These are phyloP conservation scores for Conoideocrella luteorostrata DNA, from an alignment of 2,329 filamentous ascomycete species.

Conservation along the genomic window DNA sequence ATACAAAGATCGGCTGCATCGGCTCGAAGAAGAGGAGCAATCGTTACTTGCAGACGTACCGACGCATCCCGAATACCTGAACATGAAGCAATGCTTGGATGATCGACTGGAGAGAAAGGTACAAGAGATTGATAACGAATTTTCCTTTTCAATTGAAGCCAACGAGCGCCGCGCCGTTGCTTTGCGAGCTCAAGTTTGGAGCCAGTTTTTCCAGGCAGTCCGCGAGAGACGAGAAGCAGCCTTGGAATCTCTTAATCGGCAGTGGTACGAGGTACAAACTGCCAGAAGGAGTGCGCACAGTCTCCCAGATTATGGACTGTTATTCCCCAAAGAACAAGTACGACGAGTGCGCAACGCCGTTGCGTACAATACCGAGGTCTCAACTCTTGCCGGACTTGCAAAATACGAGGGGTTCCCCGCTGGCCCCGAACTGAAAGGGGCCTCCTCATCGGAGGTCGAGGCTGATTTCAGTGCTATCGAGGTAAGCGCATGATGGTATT, in stretches of 20 bases:
- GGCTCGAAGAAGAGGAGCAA: slow-evolving; percentile 65
- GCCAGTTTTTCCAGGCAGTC: slow-evolving; percentile 82
- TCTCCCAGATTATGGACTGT: slow-evolving; percentile 73
- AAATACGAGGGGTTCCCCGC: slow-evolving; percentile 96
- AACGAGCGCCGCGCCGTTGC: slow-evolving; percentile 71
- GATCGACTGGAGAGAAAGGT: slow-evolving; percentile 76
- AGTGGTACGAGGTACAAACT: slow-evolving; percentile 89
- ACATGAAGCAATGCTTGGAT: slow-evolving; percentile 83
- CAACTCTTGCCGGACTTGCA: slow-evolving; percentile 79
- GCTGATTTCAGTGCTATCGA: slow-evolving; percentile 86
- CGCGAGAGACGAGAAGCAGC: slow-evolving; percentile 76
- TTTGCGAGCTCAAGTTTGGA: slow-evolving; percentile 77
- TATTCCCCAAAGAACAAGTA: slow-evolving; percentile 69
- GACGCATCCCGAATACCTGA: slow-evolving; percentile 87
- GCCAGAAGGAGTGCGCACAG: slow-evolving; percentile 77
- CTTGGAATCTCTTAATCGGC: slow-evolving; percentile 74
- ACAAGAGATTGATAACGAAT: slow-evolving; percentile 65
- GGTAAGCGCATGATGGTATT: slow-evolving; percentile 38
- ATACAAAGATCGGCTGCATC: slow-evolving; percentile 80
- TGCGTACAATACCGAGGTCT: slow-evolving; percentile 92
- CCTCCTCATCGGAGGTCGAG: slow-evolving; percentile 67
- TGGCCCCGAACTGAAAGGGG: slow-evolving; percentile 74
- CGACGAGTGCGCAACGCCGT: slow-evolving; percentile 79
- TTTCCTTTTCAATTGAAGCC: slow-evolving; percentile 66
- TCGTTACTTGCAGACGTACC: slow-evolving; percentile 53